Base-by-base conservation (phyloP, 768 basidiomycete genomes). In the Leucocoprinus sp. region DNA sequence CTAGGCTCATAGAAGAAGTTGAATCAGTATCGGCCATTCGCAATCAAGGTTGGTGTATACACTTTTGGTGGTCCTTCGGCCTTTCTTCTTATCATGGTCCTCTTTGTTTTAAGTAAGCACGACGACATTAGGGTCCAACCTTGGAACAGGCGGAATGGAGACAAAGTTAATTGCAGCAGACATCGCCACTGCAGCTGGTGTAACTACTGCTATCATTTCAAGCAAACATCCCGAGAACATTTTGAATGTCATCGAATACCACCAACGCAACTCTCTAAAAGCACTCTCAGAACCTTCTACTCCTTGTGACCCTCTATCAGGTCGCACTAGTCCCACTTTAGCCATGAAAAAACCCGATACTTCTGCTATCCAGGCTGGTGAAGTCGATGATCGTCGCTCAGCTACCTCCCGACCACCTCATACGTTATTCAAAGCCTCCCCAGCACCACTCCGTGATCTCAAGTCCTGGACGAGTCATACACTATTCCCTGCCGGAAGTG, bases 391-490 rank as follows among this genome's bases (percentile, higher is more conserved):
- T 17, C 26, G 57, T 36, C 56, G 57, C 1, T 55, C 55, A 6
- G 28, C 56, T 14, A n/a, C n/a, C n/a, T 46, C 64, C 9, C 67
- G 85, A 5, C 93, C 91, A 8, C 79, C 84, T 0, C 93, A 98
- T 57, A 98, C 96, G 1, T 61, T 93, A 21, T 99, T 99, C 68
- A 73, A 75, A 19, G 81, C 91, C 2, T 79, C 87, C 8, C 49
- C 68, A 0, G 61, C 68, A n/a, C 87, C 90, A 1, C 70, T 88
- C 56, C 74, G 77, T 33, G 93, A 96, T 56, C 75, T 96, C 38
- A 95, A 97, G 55, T 81, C 88, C 44, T 99, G 96, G 96, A 95
- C 95, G 22, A 80, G 82, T n/a, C 93, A 99, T 62, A 97, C 95
- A 0, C 71, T 98, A 12, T 80, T 80, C 49, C 87, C 95, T 0